Evolutionary conservation across 2,329 filamentous ascomycete genomes (phyloP).

Genomic region (Aspergillus ustus): DNA sequence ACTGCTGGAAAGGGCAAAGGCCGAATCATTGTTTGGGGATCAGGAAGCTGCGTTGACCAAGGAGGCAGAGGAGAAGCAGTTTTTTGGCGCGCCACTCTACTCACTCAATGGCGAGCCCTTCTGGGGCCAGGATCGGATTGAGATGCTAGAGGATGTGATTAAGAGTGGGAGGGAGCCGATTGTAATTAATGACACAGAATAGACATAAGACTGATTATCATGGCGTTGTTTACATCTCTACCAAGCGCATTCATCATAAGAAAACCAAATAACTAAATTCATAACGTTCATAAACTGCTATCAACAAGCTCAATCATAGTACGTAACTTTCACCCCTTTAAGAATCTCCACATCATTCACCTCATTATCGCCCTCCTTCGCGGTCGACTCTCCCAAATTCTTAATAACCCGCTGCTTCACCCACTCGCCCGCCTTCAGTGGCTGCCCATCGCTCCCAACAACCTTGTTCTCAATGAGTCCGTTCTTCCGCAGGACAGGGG

Average conservation of each 20-base stretch:
- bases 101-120: neutral
- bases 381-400: neutral
- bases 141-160: conserved; percentile 2
- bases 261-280: neutral
- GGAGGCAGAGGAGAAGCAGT: neutral
- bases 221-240: no score
- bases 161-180: neutral
- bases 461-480: neutral
- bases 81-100: conserved; percentile 1
- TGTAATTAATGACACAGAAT: neutral
- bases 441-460: neutral
- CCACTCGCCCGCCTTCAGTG: conserved; percentile 1
- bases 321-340: neutral
- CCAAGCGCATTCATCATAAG: neutral
- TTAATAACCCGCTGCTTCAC: conserved; percentile 7
- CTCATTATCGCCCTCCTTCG: neutral
- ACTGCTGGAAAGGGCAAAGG: neutral
- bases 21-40: neutral
- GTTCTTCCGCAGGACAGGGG: neutral
- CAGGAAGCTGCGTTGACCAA: neutral
- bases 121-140: conserved; percentile 6
- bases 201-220: neutral
- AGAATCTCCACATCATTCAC: neutral
- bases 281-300: neutral
- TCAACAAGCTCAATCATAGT: neutral